Conservation (phyloP, 169 alveolate genomes). For the Cyclospora cayetanensis region DNA sequence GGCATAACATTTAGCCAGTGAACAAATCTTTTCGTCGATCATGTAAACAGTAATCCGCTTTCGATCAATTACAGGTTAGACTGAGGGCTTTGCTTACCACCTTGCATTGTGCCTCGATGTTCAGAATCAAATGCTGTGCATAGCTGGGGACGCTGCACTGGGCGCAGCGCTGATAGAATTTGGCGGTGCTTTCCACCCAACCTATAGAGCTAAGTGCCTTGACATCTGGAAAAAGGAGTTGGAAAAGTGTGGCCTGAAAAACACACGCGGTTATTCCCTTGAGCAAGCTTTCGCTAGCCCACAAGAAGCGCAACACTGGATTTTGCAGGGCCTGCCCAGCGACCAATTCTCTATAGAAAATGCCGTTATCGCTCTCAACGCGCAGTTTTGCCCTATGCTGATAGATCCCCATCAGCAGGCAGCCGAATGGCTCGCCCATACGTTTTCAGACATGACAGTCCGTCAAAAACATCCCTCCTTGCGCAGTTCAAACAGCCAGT, state of each 20-base stretch:
- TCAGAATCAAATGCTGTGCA: conserved; percentile 67
- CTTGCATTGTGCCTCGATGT: background rate
- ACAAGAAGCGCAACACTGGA: conserved; percentile 93
- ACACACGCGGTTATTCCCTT: conserved; percentile 79
- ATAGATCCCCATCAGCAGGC: conserved; percentile 89
- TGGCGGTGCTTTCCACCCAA: conserved; percentile 90
- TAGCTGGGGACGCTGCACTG: conserved; percentile 90
- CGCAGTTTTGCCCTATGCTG: conserved; percentile 82
- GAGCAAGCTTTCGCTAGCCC: conserved; percentile 89
- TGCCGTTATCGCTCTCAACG: conserved; percentile 82
- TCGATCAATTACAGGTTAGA: background rate
- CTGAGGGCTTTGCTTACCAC: background rate
- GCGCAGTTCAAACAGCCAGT: too few species aligned
- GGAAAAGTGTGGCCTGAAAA: conserved; percentile 81
- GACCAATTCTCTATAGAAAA: conserved; percentile 85
- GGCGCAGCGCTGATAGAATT: conserved; percentile 89
- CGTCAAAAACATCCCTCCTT: too few species aligned
- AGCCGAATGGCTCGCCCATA: conserved; percentile 82
- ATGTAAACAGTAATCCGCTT: too few species aligned
- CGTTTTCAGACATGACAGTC: conserved; percentile 79
- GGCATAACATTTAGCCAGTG: too few species aligned
- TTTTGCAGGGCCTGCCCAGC: conserved; percentile 84
- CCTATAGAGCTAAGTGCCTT: conserved; percentile 84
- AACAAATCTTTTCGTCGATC: too few species aligned
- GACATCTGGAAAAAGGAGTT: conserved; percentile 81